Base-by-base conservation (phyloP, 768 basidiomycete species). In the Boletus huronensis region DNA sequence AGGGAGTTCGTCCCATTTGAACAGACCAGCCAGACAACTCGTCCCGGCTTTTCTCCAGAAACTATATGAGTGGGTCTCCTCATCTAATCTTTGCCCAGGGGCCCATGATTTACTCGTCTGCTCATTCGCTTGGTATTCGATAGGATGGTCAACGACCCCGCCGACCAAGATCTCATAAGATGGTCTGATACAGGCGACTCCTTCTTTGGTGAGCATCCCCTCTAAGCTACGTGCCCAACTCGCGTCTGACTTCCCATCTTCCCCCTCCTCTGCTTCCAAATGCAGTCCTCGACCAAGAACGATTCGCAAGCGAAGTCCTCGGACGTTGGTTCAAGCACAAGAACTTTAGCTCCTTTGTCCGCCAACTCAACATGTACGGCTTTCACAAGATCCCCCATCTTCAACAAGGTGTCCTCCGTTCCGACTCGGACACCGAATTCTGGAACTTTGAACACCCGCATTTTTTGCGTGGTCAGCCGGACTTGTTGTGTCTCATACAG, bases 321-420 rank as follows among this genome's bases (percentile, higher is more conserved):
- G 92, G 92, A 3, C 82, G 85, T 40, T 98, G 89, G 85, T 99
- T 98, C 84, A 99, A 99, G 70, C 97, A 98, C 74, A 85, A 88
- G 57, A 97, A 96, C 70, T 98, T 97, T 72, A 92, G 90, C 13
- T 91, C 89, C 65, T 96, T 97, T 69, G 92, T 95, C 50, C 85
- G 94, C 60, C 93, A 96, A 68, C 80, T 95, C 59, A 95, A 96
- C 78, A 95, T 95, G 90, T 96, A 94, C 65, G 93, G 92, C 26
- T 96, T 95, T 72, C 91, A 93, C 75, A 95, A 95, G 74, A 92
- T 98, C 44, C 95, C 94, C 0, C 94, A 98, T 67, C 83, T 98
- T 19, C 94, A 96, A 65, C 91, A 96, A 70, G 94, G 95, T 43
- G 93, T 93, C 26, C 80, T 98, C 58, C 88, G 85, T 66, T 82